Percentiles rank a stretch among this genome's conserved stretches.
These are phyloP conservation scores for Rhizomucor miehei DNA, from an alignment of 371 early-diverging fungal genomes.

Conservation along the genomic window DNA sequence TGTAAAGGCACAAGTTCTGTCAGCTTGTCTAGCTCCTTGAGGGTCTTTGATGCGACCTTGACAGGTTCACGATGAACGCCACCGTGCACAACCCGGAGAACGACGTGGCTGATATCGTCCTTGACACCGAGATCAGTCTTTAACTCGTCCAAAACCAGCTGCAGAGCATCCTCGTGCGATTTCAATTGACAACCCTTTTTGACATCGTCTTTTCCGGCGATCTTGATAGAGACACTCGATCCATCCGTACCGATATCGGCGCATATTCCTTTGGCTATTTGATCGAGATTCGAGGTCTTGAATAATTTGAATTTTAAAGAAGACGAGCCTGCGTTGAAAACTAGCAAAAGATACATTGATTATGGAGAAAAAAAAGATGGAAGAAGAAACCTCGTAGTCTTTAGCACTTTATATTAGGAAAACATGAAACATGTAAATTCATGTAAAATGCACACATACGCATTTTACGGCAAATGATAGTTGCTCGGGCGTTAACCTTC, in stretches of 20 bases:
- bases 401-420: no score
- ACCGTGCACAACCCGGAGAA: conserved; percentile 36
- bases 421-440: no score
- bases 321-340: conserved; percentile 18
- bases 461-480: no score
- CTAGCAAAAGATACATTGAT: conserved; percentile 3
- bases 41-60: conserved; percentile 11
- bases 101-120: conserved; percentile 6
- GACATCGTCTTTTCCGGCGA: not conserved
- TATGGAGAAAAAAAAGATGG: not conserved
- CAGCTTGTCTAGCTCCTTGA: conserved; percentile 23
- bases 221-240: conserved; percentile 4
- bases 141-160: conserved; percentile 2
- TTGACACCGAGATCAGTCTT: not conserved
- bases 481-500: no score
- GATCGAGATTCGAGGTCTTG: not conserved
- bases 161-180: conserved; percentile 13
- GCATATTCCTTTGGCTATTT: conserved; percentile 10
- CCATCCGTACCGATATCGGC: conserved; percentile 17
- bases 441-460: no score
- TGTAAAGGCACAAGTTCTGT: conserved; percentile 40
- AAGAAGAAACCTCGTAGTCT: no score
- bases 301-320: conserved; percentile 23
- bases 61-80: conserved; percentile 23
- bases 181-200: conserved; percentile 2